Base-by-base conservation (phyloP, 768 basidiomycete species). In the Tricholoma bakamatsutake region DNA sequence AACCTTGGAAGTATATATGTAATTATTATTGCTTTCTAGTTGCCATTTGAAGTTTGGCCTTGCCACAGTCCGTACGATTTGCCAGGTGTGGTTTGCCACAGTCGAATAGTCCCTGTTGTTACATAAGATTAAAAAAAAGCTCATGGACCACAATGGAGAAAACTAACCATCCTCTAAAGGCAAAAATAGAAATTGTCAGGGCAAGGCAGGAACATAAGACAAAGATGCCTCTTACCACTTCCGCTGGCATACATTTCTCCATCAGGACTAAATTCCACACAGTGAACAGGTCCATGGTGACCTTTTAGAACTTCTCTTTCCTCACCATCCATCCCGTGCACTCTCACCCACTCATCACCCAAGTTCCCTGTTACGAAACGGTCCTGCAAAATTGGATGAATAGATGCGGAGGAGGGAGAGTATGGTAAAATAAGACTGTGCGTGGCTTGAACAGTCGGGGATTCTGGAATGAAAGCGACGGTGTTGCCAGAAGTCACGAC, bases 231-330 rank as follows among this genome's bases (percentile, higher is more conserved):
- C 90, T 76, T 69, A 87, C 96, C 96, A 64, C 92, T 95, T 50
- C 96, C 97, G 64, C 91, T 94, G 34, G 96, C 96, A 69, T 92
- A 98, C 78, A 97, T 82, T 76, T 98, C 97, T 21, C 96, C 96
- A 67, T 98, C 96, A 0, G 96, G 96, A 66, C 89, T 92, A 70
- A 87, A 96, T 64, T 90, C 88, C 47, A 96, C 88, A 53, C 90
- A 92, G 64, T 96, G 93, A 15, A 98, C 95, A 17, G 96, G 95
- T 21, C 96, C 97, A 67, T 98, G 97, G 66, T 98, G 97, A 4
- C 96, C 96, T 70, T 97, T 96, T 56, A 94, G 79, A 30, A 97
- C 81, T 55, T 98, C 96, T 59, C 82, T 73, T 73, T 99, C 95
- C 69, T 88, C 85, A 1, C 96, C 97, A 31, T 88, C 82, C 66